These are phyloP conservation scores for Colletotrichum zoysiae DNA, from an alignment of 2,329 filamentous ascomycete genomes.

Conservation along the genomic window DNA sequence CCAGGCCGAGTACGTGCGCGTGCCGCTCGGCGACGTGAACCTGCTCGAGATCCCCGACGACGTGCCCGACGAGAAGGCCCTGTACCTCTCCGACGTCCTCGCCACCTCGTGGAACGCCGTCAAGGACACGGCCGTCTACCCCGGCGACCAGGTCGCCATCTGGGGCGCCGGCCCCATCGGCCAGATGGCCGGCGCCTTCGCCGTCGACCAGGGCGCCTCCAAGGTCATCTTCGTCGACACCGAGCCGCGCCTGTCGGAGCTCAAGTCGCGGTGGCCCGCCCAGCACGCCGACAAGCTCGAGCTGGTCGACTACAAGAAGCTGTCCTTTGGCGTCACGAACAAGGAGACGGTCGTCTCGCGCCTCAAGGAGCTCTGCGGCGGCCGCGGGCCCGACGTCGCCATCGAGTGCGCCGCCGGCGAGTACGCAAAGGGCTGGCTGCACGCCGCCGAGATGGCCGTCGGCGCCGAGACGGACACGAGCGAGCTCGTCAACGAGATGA, in stretches of 20 bases:
- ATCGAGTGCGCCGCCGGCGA: conserved; percentile 76
- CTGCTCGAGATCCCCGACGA: conserved; percentile 81
- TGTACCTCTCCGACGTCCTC: conserved; percentile 86
- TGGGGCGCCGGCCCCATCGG: conserved; percentile 91
- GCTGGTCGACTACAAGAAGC: conserved; percentile 75
- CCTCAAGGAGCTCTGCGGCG: conserved; percentile 79
- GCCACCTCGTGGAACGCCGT: conserved; percentile 85
- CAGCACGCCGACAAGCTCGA: conserved; percentile 68
- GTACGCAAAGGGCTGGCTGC: conserved; percentile 72
- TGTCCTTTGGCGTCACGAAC: conserved; percentile 68
- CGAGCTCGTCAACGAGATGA: conserved; percentile 85
- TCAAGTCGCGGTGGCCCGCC: conserved; percentile 71
- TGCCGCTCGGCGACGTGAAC: conserved; percentile 85
- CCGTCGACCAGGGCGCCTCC: conserved; percentile 77
- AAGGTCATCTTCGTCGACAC: conserved; percentile 85
- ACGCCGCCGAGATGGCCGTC: conserved; percentile 68
- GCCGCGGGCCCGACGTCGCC: conserved; percentile 79
- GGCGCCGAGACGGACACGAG: conserved; percentile 88
- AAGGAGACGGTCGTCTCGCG: conserved; percentile 75
- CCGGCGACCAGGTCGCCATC: conserved; percentile 82
- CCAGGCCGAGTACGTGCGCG: conserved; percentile 87
- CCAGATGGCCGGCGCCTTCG: conserved; percentile 85
- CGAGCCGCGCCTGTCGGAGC: conserved; percentile 76
- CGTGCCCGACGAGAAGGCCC: conserved; percentile 84
- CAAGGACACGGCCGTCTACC: conserved; percentile 84